phyloP scores from a whole-genome alignment of 805 yeast genomes.

The Sugiyamaella lignohabitans region DNA sequence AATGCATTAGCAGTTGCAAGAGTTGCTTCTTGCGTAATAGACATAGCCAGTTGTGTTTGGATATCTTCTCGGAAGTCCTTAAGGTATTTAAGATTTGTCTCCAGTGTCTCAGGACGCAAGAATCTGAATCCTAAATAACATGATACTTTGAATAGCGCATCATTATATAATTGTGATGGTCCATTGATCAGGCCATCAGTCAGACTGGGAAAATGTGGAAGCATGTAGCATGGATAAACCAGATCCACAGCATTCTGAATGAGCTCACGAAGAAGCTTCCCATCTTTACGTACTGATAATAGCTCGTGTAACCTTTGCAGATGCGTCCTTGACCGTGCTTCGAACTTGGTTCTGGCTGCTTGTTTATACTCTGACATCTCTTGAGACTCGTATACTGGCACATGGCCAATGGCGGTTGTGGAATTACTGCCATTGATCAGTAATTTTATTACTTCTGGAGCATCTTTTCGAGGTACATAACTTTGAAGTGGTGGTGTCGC shows the following conservation, averaged over 20 bases:
- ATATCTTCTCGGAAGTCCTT: slow-evolving; percentile 6
- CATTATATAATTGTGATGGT: background rate
- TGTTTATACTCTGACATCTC: background rate
- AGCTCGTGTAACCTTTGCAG: background rate
- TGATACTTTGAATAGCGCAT: slow-evolving; percentile 4
- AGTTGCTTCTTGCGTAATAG: slow-evolving; percentile 6
- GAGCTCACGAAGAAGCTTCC: background rate
- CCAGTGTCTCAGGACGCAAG: slow-evolving; percentile 1
- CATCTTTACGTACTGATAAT: slow-evolving; percentile 3
- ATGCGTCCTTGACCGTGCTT: background rate
- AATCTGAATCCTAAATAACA: slow-evolving; percentile 8
- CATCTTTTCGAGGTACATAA: slow-evolving; percentile 1
- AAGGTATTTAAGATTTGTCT: slow-evolving; percentile 1
- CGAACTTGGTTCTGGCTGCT: background rate
- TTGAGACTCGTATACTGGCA: slow-evolving; percentile 2
- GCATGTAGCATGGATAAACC: slow-evolving; percentile 6
- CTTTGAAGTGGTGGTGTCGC: slow-evolving; percentile 5
- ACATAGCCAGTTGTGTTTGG: background rate
- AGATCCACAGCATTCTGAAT: background rate
- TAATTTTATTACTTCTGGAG: background rate
- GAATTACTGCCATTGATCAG: background rate
- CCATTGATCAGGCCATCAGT: slow-evolving; percentile 3
- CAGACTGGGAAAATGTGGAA: slow-evolving; percentile 5
- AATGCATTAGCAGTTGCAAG: slow-evolving; percentile 10
- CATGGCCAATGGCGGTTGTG: slow-evolving; percentile 3